These are phyloP conservation scores for Alternaria sp. DNA, from an alignment of 2,329 filamentous ascomycete species.

Conservation along the genomic window DNA sequence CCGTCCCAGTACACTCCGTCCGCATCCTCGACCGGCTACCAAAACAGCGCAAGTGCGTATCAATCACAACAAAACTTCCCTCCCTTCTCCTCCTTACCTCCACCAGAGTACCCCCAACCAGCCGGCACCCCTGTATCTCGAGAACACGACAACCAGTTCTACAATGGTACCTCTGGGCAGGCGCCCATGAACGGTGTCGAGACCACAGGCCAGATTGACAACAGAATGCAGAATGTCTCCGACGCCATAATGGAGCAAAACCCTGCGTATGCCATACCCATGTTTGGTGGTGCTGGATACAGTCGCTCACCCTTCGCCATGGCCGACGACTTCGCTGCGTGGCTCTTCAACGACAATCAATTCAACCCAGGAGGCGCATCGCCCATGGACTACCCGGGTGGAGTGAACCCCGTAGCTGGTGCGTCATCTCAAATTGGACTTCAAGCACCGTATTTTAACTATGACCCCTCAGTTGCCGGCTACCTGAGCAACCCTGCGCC, in stretches of 20 bases:
- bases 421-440: conserved; percentile 53
- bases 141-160: conserved; percentile 48
- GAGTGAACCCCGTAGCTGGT: conserved; percentile 50
- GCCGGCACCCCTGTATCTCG: conserved; percentile 49
- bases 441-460: conserved; percentile 61
- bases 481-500: conserved; percentile 60
- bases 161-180: conserved; percentile 48
- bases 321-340: conserved; percentile 86
- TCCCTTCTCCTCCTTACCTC: conserved; percentile 67
- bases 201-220: conserved; percentile 47
- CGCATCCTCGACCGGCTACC: conserved; percentile 54
- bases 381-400: conserved; percentile 49
- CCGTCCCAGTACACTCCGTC: conserved; percentile 59
- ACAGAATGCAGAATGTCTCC: conserved; percentile 48
- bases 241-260: conserved; percentile 56
- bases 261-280: conserved; percentile 73
- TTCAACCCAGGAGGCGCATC: conserved; percentile 52
- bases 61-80: conserved; percentile 69
- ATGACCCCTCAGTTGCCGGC: conserved; percentile 59
- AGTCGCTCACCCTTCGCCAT: conserved; percentile 89
- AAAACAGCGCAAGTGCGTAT: conserved; percentile 56
- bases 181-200: conserved; percentile 52
- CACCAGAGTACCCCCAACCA: conserved; percentile 61
- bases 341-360: conserved; percentile 76
- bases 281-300: conserved; percentile 84